phyloP scores from a whole-genome alignment of 1,284 basidiomycete species.

The Rhodotorula mucilaginosa region DNA sequence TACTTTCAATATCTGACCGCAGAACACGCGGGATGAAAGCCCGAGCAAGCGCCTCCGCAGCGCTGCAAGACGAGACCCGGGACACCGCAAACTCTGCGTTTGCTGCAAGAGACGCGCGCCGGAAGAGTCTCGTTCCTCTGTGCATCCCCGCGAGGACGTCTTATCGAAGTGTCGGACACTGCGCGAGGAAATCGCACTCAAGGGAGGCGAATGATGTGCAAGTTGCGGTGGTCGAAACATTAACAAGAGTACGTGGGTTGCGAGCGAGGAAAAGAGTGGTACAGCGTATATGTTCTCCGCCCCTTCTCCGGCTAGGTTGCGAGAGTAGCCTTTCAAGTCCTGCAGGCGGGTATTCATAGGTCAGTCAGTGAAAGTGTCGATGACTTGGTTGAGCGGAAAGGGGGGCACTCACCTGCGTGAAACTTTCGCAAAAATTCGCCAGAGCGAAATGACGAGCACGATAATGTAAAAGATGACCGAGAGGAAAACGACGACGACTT shows the following conservation, averaged over 20 bases:
- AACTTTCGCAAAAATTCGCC: slow-evolving; percentile 81
- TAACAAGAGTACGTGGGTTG: neutral
- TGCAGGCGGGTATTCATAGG: neutral
- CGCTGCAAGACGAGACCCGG: no score
- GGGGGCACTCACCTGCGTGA: neutral
- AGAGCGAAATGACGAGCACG: slow-evolving; percentile 79
- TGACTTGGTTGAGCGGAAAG: neutral
- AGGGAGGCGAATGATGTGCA: neutral
- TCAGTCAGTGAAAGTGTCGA: neutral
- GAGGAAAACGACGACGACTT: slow-evolving; percentile 61
- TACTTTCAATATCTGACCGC: no score
- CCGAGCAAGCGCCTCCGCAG: no score
- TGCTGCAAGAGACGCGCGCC: no score
- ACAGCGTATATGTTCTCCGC: neutral
- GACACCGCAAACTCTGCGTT: no score
- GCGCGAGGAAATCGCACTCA: neutral
- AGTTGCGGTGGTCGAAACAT: neutral
- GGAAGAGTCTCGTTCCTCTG: no score
- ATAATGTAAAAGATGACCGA: slow-evolving; percentile 63
- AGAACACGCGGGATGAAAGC: no score
- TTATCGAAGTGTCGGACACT: neutral
- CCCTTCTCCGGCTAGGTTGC: neutral
- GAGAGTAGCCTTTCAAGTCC: neutral
- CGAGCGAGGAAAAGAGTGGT: neutral
- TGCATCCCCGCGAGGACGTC: neutral